Evolutionary conservation across 2,329 filamentous ascomycete genomes (phyloP).

Genomic region (Fusarium oligoseptatum): DNA sequence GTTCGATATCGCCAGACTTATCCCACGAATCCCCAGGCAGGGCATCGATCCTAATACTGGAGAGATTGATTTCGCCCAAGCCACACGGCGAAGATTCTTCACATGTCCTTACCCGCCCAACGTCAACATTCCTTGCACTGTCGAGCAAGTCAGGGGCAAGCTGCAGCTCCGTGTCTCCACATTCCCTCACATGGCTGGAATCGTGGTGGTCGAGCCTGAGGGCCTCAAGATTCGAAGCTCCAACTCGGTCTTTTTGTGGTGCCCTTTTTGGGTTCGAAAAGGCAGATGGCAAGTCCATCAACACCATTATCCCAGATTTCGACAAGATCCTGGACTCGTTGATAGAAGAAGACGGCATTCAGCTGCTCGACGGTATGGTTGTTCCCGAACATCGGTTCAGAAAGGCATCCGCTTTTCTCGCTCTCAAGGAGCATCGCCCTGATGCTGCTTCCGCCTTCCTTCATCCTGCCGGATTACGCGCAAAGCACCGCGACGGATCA

Average conservation of each 20-base stretch:
- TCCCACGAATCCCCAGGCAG: slow-evolving; percentile 86
- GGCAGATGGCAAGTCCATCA: slow-evolving; percentile 84
- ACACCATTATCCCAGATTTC: slow-evolving; percentile 86
- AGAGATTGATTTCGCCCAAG: slow-evolving; percentile 82
- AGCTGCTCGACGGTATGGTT: slow-evolving; percentile 92
- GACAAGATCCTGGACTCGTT: slow-evolving; percentile 85
- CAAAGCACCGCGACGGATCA: slow-evolving; percentile 89
- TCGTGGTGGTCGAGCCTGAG: slow-evolving; percentile 88
- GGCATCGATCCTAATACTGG: slow-evolving; percentile 77
- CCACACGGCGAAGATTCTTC: slow-evolving; percentile 81
- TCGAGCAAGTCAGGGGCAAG: slow-evolving; percentile 78
- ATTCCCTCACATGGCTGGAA: slow-evolving; percentile 97
- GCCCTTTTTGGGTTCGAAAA: slow-evolving; percentile 91
- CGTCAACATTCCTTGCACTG: slow-evolving; percentile 85
- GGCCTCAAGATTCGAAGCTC: slow-evolving; percentile 88
- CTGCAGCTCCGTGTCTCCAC: slow-evolving; percentile 87
- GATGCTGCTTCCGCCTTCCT: slow-evolving; percentile 85
- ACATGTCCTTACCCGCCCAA: slow-evolving; percentile 83
- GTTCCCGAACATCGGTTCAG: slow-evolving; percentile 97
- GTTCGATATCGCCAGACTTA: slow-evolving; percentile 80
- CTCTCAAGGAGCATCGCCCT: slow-evolving; percentile 83
- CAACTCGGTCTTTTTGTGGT: slow-evolving; percentile 94
- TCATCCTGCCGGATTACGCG: slow-evolving; percentile 85
- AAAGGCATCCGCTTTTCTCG: slow-evolving; percentile 85
- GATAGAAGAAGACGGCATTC: slow-evolving; percentile 86